Evolutionary conservation across 2,329 filamentous ascomycete genomes (phyloP), one percentile per base, ranked within the genome.

Genomic region (Fusarium duplospermum): DNA sequence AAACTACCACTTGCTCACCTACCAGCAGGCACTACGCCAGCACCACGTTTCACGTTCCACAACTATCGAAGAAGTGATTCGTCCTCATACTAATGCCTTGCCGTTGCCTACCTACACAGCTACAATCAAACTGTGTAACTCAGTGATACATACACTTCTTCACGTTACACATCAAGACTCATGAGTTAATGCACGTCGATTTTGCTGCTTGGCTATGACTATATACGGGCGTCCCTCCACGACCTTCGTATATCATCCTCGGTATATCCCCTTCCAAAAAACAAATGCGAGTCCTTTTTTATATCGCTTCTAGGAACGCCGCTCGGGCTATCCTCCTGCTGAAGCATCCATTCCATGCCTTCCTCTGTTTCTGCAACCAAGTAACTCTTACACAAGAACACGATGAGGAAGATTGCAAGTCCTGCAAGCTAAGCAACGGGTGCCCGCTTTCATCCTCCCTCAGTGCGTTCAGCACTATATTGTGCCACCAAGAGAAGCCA

Each of bases 281-380:
- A 62, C 7, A 74, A 56, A 35, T 57, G 45, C 60, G 38, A 61
- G 33, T 36, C 31, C 18, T 38, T 45, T 68, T 47, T 70, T 69
- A 42, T 45, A 38, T 50, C 36, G 52, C 40, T 38, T 38, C 38
- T 2, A 36, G 52, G 63, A 27, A 27, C 33, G 38, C 36, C 40
- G 27, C 47, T 38, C 42, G 14, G 40, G 40, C 47, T 36, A 35
- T 54, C 61, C 33, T 20, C 22, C 31, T 40, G n/a, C 50, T 27
- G 22, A 33, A 14, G n/a, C 35, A 33, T 63, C 24, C 61, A 14
- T 57, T 63, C 11, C 5, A 54, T 57, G 47, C 33, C 42, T 24
- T 42, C n/a, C 42, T 24, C 33, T 11, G 33, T 57, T 63, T 57
- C 47, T 24, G 54, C 35, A 47, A 35, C 35, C 24, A 31, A 56